Conservation (phyloP, 768 basidiomycete genomes). For the Mycena amicta region DNA sequence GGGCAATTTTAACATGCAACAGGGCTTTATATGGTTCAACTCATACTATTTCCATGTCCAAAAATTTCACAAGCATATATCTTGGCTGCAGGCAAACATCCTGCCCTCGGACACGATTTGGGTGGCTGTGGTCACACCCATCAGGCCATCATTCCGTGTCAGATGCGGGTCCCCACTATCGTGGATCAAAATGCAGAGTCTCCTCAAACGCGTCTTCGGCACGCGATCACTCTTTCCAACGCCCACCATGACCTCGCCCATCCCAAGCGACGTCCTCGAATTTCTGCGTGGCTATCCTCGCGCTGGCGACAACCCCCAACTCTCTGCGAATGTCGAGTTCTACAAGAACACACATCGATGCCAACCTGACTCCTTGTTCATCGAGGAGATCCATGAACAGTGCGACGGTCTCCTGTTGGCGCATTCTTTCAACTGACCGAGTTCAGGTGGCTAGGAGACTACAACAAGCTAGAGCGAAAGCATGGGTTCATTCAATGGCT, state of each 20-base stretch:
- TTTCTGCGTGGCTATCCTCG: constrained; percentile 60
- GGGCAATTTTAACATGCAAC: too few species aligned
- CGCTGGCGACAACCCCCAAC: constrained; percentile 38
- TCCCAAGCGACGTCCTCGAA: constrained; percentile 58
- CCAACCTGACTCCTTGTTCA: constrained; percentile 59
- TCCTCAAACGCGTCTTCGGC: background rate
- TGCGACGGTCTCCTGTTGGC: constrained; percentile 29
- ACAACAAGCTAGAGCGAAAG: constrained; percentile 60
- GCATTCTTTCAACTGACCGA: constrained; percentile 3
- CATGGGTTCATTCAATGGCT: constrained; percentile 83
- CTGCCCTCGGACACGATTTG: too few species aligned
- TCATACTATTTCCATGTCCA: too few species aligned
- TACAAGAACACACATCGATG: constrained; percentile 61
- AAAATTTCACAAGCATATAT: too few species aligned
- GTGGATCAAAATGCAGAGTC: background rate
- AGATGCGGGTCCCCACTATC: too few species aligned
- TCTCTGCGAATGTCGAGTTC: constrained; percentile 58
- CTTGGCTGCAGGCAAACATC: too few species aligned
- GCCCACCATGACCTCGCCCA: constrained; percentile 35
- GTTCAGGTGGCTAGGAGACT: constrained; percentile 66
- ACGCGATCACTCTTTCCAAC: background rate
- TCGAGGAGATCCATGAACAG: constrained; percentile 67
- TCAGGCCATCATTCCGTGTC: too few species aligned
- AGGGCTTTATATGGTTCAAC: too few species aligned
- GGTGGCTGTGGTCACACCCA: too few species aligned